Base-by-base conservation (phyloP, 345 rosid genomes). In the Rhodomyrtus tomentosa region DNA sequence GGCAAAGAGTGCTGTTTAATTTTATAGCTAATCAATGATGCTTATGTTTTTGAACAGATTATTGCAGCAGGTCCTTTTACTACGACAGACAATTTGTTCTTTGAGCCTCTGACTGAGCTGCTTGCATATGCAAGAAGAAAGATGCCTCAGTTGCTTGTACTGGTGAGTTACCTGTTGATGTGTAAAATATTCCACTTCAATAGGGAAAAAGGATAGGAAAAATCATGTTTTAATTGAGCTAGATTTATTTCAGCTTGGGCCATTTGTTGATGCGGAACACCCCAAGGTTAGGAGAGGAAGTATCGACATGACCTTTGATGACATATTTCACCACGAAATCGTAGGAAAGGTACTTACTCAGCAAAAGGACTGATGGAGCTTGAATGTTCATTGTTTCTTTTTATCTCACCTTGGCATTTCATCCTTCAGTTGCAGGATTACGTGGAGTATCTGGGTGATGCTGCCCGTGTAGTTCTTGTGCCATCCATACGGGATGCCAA, bases 31-130 rank as follows among this genome's bases (percentile, higher is more conserved):
- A 50, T 18, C 40, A 22, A 11, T 81, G 29, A 8, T 58, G 80
- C 72, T 50, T 40, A 14, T 85, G 48, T 68, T 85, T 85, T 68
- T 55, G 32, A 83, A 86, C 91, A 97, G 98, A 92, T 95, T 84
- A 90, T 95, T 91, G 98, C 98, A 73, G 91, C 99, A 24, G 99
- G 98, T 62, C 99, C 99, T 83, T 97, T 94, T 89, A 93, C 96
- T 38, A 95, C 99, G 40, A 85, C 90, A 68, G 99, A 93, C 89
- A 95, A 94, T 90, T 89, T 97, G 83, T 88, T 89, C 82, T 97
- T 95, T 87, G 99, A 95, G 91, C 99, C 99, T 87, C 91, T 95
- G 82, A 88, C 82, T 42, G 99, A 97, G 92, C 92, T 97, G 88
- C 92, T 93, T 81, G 92, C 95, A 58, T 93, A 94, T 90, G 96